Conservation (phyloP, 2,329 filamentous ascomycete genomes). For the Elsinoe arachidis region DNA sequence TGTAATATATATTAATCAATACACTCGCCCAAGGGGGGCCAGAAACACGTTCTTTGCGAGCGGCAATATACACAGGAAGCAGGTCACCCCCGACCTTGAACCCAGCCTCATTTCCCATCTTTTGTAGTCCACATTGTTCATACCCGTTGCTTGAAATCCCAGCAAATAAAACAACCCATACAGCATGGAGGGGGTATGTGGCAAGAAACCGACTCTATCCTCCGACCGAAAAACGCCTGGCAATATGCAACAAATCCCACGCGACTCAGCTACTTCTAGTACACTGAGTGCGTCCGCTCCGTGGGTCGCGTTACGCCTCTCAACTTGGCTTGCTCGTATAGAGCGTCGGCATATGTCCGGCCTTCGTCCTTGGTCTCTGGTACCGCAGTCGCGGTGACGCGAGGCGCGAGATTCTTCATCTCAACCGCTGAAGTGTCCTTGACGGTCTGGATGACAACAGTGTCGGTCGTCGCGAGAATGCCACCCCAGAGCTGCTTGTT, state of each 20-base stretch:
- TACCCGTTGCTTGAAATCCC: background rate
- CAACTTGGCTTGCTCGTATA: constrained; percentile 19
- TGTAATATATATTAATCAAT: constrained; percentile 9
- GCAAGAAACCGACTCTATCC: background rate
- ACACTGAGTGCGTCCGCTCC: constrained; percentile 5
- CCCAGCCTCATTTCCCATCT: background rate
- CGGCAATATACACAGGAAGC: constrained; percentile 8
- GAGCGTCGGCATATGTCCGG: constrained; percentile 33
- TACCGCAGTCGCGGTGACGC: constrained; percentile 16
- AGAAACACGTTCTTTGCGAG: background rate
- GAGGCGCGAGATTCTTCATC: constrained; percentile 18
- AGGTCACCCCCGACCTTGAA: background rate
- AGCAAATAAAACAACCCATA: background rate
- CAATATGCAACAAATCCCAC: background rate
- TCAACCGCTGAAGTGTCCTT: constrained; percentile 24
- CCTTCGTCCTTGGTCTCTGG: constrained; percentile 30
- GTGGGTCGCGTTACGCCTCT: constrained; percentile 6
- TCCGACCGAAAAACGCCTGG: background rate
- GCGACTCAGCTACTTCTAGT: background rate
- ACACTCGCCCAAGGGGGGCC: background rate
- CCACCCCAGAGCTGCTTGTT: constrained; percentile 26
- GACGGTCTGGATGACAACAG: constrained; percentile 19
- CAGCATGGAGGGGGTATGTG: constrained; percentile 4
- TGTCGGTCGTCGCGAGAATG: constrained; percentile 30
- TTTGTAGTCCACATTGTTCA: background rate